Evolutionary conservation across 441 rosid genomes (phyloP), one percentile per base, ranked within the genome.

Genomic region (Erodium moschatum): DNA sequence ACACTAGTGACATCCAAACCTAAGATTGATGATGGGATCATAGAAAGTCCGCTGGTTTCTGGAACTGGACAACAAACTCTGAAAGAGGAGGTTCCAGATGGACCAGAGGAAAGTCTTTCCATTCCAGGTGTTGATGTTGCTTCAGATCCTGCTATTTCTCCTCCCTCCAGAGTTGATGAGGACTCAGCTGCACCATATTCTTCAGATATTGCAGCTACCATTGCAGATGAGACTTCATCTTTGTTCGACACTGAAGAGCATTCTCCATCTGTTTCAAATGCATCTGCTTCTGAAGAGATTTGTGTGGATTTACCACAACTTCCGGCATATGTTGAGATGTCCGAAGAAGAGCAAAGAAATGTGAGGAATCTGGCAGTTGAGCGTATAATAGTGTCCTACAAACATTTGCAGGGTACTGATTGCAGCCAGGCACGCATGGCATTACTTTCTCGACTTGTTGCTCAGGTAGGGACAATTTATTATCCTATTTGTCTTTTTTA

Each of bases 381-480:
- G 73, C 84, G 85, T 73, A 91, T 96, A 66, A 78, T 93, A 75
- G 85, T 84, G 70, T 86, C 97, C 60, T 84, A 83, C 86, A 83
- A 81, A 81, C 83, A 75, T 81, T 79, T 87, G 19, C 68, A 78
- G 71, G 87, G 85, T 72, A 74, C 80, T 52, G 89, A 85, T 73
- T 84, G 76, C 80, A 81, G 78, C 72, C 73, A 74, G 77, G 85
- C 72, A 20, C 83, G 85, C 69, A 87, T 89, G 88, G 84, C 86
- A 40, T 79, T 96, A 76, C 88, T 96, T 81, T 86, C 99, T 70
- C 88, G 97, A 67, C 81, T 96, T 79, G 86, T 85, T 75, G 92
- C 96, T 76, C 90, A 88, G 96, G 99, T 89, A 79, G 73, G 75
- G 69, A 44, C 62, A 33, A 66, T 70, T 33, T 67, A 15, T 62